Percentiles rank a stretch among this genome's conserved stretches.
phyloP scores from a whole-genome alignment of 352 stramenopile species.

The Globisporangium iwayamae region DNA sequence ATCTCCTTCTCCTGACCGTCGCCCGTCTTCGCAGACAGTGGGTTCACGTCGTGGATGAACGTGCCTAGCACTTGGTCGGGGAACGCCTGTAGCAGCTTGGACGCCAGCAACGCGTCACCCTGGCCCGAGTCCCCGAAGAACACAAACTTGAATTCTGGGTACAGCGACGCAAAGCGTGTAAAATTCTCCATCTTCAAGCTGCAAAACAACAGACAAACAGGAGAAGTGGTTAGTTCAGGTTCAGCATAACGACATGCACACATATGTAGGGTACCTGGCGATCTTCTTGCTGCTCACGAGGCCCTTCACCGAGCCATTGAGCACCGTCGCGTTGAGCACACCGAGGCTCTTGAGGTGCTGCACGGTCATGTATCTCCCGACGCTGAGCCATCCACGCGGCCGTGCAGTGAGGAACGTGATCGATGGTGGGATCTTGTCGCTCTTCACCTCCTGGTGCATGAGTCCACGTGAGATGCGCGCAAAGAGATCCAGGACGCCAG shows the following conservation, averaged over 20 bases:
- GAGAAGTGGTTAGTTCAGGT: not conserved
- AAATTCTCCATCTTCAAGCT: conserved; percentile 85
- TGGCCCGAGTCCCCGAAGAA: conserved; percentile 85
- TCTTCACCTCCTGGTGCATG: conserved; percentile 24
- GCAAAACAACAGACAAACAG: not conserved
- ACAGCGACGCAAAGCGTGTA: conserved; percentile 65
- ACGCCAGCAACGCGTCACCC: conserved; percentile 71
- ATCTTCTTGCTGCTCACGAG: conserved; percentile 85
- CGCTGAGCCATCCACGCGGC: conserved; percentile 73
- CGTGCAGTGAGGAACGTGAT: conserved; percentile 83
- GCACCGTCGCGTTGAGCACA: conserved; percentile 68
- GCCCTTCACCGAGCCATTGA: conserved; percentile 74
- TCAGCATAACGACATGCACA: not conserved
- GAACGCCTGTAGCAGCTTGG: conserved; percentile 49
- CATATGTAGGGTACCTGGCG: conserved; percentile 30
- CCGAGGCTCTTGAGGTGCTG: conserved; percentile 77
- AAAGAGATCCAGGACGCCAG: conserved; percentile 72
- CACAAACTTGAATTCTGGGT: conserved; percentile 84
- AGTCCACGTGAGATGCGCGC: conserved; percentile 58
- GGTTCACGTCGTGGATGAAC: conserved; percentile 83
- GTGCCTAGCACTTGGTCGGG: conserved; percentile 58
- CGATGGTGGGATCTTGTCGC: conserved; percentile 35
- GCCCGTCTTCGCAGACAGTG: conserved; percentile 44
- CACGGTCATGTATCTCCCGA: conserved; percentile 74
- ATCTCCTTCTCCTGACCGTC: conserved; percentile 55